Conservation (phyloP, 371 early-diverging fungal genomes). For the Rhizopus microsporus region DNA sequence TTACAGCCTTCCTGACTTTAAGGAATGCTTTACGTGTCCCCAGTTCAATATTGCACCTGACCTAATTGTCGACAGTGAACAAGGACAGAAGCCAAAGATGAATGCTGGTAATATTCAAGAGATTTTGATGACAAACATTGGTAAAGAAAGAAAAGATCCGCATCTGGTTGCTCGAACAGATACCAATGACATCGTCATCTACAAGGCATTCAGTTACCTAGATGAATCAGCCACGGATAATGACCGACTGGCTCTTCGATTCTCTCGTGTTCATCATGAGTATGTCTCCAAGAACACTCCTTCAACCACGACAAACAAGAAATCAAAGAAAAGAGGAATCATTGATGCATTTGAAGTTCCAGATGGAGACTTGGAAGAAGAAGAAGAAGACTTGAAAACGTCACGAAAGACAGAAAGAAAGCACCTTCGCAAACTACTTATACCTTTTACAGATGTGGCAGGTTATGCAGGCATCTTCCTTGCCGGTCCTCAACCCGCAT, state of each 20-base stretch:
- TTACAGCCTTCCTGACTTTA: constrained; percentile 71
- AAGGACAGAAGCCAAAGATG: constrained; percentile 8
- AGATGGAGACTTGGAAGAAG: constrained; percentile 19
- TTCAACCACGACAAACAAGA: background rate
- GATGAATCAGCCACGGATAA: constrained; percentile 21
- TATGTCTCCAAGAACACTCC: constrained; percentile 60
- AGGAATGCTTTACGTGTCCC: constrained; percentile 64
- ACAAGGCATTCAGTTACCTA: constrained; percentile 64
- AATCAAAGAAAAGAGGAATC: constrained; percentile 20
- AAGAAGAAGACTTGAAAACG: constrained; percentile 16
- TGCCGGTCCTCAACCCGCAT: constrained; percentile 78
- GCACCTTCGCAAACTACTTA: constrained; percentile 38
- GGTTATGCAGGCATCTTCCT: constrained; percentile 89
- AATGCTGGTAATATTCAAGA: constrained; percentile 51
- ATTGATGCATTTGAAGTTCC: constrained; percentile 30
- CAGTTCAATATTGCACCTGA: constrained; percentile 69
- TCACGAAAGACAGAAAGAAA: constrained; percentile 31
- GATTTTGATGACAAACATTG: constrained; percentile 69
- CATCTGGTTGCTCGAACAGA: constrained; percentile 72
- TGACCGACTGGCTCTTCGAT: constrained; percentile 70
- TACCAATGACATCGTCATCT: constrained; percentile 73
- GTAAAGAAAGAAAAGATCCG: constrained; percentile 57
- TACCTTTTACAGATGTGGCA: constrained; percentile 67
- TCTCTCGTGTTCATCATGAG: constrained; percentile 70
- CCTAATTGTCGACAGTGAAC: constrained; percentile 54